A percentile compares a stretch with the other conserved stretches of the same genome.
Evolutionary conservation across 176 grass and related monocot species (phyloP).

Genomic region (Zizania latifolia): DNA sequence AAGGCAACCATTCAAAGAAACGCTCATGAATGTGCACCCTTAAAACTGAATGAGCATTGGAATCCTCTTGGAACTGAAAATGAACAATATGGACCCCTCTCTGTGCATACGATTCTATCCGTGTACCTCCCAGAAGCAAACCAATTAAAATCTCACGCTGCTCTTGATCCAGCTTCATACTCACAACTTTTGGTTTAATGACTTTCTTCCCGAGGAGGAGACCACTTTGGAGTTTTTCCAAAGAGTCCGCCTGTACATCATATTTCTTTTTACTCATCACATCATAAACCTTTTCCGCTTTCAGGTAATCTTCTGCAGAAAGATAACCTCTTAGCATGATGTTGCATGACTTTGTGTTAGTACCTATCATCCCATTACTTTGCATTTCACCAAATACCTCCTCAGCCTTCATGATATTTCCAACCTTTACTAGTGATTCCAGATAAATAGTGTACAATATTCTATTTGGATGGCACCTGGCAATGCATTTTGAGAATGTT

Average conservation of each 20-base stretch:
- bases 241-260: constrained; percentile 41
- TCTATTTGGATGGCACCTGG: constrained; percentile 67
- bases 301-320: constrained; percentile 55
- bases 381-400: constrained; percentile 86
- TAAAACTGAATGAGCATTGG: constrained; percentile 58
- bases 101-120: constrained; percentile 58
- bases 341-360: constrained; percentile 76
- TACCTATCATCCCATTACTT: constrained; percentile 66
- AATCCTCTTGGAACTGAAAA: constrained; percentile 71
- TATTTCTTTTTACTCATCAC: constrained; percentile 90
- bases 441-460: constrained; percentile 76
- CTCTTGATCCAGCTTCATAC: constrained; percentile 68
- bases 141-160: constrained; percentile 96
- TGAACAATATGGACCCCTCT: constrained; percentile 47
- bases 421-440: constrained; percentile 61
- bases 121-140: constrained; percentile 77
- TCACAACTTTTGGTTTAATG: constrained; percentile 56
- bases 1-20: constrained; percentile 82
- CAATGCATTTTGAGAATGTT: constrained; percentile 65
- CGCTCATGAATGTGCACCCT: constrained; percentile 74
- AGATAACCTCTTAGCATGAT: constrained; percentile 77
- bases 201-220: constrained; percentile 57
- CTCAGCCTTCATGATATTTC: constrained; percentile 60
- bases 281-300: constrained; percentile 79
- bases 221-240: constrained; percentile 73